Base-by-base conservation (phyloP, 139 green algal species). In the Zygnema circumcarinatum region DNA sequence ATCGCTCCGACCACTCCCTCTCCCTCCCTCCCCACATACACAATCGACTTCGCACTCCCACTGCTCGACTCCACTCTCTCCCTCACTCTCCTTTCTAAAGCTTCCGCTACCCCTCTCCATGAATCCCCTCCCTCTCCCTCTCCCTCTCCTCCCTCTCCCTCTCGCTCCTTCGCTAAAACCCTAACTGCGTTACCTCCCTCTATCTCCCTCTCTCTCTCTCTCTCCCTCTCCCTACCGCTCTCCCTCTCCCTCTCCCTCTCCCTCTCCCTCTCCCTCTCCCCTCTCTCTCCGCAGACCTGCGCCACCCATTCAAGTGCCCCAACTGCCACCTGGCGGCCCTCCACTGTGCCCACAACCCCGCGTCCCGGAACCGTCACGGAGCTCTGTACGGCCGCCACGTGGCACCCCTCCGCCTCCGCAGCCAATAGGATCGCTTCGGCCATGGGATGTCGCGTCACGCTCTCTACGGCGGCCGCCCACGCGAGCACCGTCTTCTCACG, bases 361-460 rank as follows among this genome's bases (percentile, higher is more conserved):
- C 79, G 83, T 0, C 95, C 96, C 0, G 95, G 93, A 1, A 92
- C 85, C 29, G 95, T 96, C 11, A 40, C 38, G 0, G 90, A 90
- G 20, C 92, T 90, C 1, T 32, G 21, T 29, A 88, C 73, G 39
- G 40, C 56, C 35, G 81, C 72, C 29, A n/a, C 25, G 2, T 36
- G 38, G 38, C 68, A 25, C 11, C 56, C 36, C 38, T 32, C 33
- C 16, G 25, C 16, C 7, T 29, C 25, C 0, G 93, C 95, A 36
- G 92, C 93, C 0, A 74, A 73, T 36, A 94, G 68, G 0, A 98
- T 84, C 0, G 96, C 96, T 2, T 92, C 90, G 3, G 96, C 96
- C 52, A 98, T 84, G 1, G 96, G 96, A 91, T 98, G 96, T 1
- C 91, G 84, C 0, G 95, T 97, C 36, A 68, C 83, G 0, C 86